These are phyloP conservation scores for Toxicodendron radicans DNA, from an alignment of 345 rosid genomes.

Conservation along the genomic window DNA sequence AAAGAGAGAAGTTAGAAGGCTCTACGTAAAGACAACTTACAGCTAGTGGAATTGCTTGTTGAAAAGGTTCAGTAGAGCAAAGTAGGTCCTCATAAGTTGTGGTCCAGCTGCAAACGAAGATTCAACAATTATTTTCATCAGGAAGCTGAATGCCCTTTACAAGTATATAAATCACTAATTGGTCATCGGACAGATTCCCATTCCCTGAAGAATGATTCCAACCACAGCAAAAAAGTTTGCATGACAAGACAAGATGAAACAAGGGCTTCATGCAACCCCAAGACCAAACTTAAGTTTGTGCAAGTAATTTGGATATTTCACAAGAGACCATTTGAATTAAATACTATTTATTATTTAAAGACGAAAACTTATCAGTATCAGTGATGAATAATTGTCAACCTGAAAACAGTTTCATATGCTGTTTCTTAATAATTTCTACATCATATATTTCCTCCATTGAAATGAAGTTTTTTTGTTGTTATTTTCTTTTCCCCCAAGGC, in stretches of 20 bases:
- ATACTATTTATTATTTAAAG: background rate
- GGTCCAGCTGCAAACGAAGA: slow-evolving; percentile 37
- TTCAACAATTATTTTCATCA: slow-evolving; percentile 3
- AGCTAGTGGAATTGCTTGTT: slow-evolving; percentile 41
- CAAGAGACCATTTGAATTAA: background rate
- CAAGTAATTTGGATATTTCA: background rate
- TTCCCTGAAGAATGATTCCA: background rate
- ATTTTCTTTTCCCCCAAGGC: background rate
- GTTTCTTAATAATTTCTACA: background rate
- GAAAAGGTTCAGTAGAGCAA: slow-evolving; percentile 35
- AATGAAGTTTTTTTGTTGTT: background rate
- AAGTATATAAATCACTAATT: background rate
- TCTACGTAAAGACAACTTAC: slow-evolving; percentile 28
- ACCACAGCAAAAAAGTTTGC: background rate
- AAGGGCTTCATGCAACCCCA: background rate
- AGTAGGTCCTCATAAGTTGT: slow-evolving; percentile 40
- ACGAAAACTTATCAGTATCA: background rate
- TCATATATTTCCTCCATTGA: background rate
- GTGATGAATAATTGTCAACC: background rate
- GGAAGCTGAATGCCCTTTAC: background rate
- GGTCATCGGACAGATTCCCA: background rate
- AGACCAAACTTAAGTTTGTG: background rate
- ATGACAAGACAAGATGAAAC: background rate
- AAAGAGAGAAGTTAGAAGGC: background rate
- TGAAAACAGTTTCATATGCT: background rate